phyloP scores from a whole-genome alignment of 805 yeast genomes.

The Candida nanaspora region DNA sequence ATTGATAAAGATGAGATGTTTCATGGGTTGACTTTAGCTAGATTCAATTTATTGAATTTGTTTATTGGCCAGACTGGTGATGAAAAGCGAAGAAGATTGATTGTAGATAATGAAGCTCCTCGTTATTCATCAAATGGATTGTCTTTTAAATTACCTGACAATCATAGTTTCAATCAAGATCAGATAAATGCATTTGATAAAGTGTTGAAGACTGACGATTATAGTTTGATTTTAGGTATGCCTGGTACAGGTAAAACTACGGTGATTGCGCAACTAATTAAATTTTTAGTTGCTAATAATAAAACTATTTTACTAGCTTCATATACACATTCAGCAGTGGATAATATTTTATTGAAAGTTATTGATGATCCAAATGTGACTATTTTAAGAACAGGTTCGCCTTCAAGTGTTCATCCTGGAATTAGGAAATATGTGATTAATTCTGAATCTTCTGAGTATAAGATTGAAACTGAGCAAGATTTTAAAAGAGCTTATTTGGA shows the following conservation, averaged over 20 bases:
- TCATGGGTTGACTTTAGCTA: conserved; percentile 66
- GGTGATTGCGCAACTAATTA: conserved; percentile 70
- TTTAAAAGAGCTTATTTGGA: conserved; percentile 39
- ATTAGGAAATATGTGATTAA: conserved; percentile 47
- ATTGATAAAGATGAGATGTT: conserved; percentile 77
- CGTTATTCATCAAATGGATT: conserved; percentile 21
- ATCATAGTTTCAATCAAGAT: conserved; percentile 50
- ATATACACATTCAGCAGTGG: conserved; percentile 94
- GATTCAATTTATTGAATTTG: conserved; percentile 68
- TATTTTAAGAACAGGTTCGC: conserved; percentile 63
- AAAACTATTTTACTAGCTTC: conserved; percentile 74
- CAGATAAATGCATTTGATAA: conserved; percentile 64
- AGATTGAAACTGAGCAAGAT: conserved; percentile 32
- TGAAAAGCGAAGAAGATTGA: conserved; percentile 31
- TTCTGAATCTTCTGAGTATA: conserved; percentile 22
- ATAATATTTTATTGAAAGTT: conserved; percentile 79
- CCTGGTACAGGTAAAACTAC: conserved; percentile 98
- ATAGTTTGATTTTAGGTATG: conserved; percentile 85
- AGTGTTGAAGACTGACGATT: conserved; percentile 63
- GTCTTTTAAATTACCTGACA: conserved; percentile 11
- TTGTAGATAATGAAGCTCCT: conserved; percentile 52
- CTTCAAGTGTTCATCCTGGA: conserved; percentile 53
- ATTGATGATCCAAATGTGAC: conserved; percentile 30
- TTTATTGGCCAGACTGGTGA: conserved; percentile 47
- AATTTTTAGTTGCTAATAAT: conserved; percentile 47